A percentile compares a stretch with the other conserved stretches of the same genome.
These are phyloP conservation scores for Paramyrothecium roridum DNA, from an alignment of 2,329 filamentous ascomycete species.

Conservation along the genomic window DNA sequence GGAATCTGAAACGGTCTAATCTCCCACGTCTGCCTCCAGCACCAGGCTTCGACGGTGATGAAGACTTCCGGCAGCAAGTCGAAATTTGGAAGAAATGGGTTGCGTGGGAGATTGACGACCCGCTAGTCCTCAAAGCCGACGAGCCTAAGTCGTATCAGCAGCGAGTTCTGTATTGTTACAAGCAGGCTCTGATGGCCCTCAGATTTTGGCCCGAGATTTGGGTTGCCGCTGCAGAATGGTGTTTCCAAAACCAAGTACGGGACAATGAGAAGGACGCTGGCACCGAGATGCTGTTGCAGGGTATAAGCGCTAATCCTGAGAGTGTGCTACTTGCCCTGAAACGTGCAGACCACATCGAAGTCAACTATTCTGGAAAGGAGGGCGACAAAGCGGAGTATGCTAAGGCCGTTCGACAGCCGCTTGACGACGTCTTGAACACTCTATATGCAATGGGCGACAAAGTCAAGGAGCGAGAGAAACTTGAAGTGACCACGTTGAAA, in stretches of 20 bases:
- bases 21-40: slow-evolving; percentile 79
- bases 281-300: slow-evolving; percentile 75
- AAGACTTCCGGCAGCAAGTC: slow-evolving; percentile 80
- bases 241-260: slow-evolving; percentile 69
- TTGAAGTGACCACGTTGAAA: slow-evolving; percentile 55
- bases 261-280: slow-evolving; percentile 61
- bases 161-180: slow-evolving; percentile 86
- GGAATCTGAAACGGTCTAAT: slow-evolving; percentile 71
- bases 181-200: slow-evolving; percentile 87
- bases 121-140: slow-evolving; percentile 79
- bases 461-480: slow-evolving; percentile 59
- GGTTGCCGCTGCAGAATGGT: slow-evolving; percentile 94
- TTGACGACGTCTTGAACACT: slow-evolving; percentile 76
- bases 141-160: slow-evolving; percentile 72
- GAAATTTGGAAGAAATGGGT: slow-evolving; percentile 93
- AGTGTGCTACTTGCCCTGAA: slow-evolving; percentile 88
- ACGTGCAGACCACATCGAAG: slow-evolving; percentile 83
- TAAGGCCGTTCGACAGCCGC: slow-evolving; percentile 75
- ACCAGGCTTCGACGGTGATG: slow-evolving; percentile 80
- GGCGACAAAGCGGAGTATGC: slow-evolving; percentile 75
- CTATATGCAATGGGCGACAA: slow-evolving; percentile 85
- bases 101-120: slow-evolving; percentile 91
- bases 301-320: slow-evolving; percentile 87
- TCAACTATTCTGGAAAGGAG: slow-evolving; percentile 73
- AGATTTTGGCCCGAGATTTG: slow-evolving; percentile 95